phyloP scores from a whole-genome alignment of 306 rosid species.

The Cucumis sativus region Cucumber_9930_V3 NC_026658.2:22637001-22637500 shows the following conservation, averaged over 20 bases:
- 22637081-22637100: slow-evolving; percentile 58
- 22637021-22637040: slow-evolving; percentile 30
- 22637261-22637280: slow-evolving; percentile 19
- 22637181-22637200: slow-evolving; percentile 28
- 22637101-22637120: slow-evolving; percentile 40
- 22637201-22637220: slow-evolving; percentile 26
- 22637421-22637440: slow-evolving; percentile 30
- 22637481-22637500: slow-evolving; percentile 55
- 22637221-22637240: slow-evolving; percentile 9
- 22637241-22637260: slow-evolving; percentile 16
- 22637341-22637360: slow-evolving; percentile 16
- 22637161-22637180: slow-evolving; percentile 31
- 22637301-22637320: slow-evolving; percentile 50
- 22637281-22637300: slow-evolving; percentile 29
- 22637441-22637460: slow-evolving; percentile 18
- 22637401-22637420: slow-evolving; percentile 13
- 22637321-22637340: slow-evolving; percentile 27
- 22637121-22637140: slow-evolving; percentile 37
- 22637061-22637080: slow-evolving; percentile 48
- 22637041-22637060: slow-evolving; percentile 50
- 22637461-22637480: slow-evolving; percentile 42
- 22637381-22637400: slow-evolving; percentile 28
- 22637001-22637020: slow-evolving; percentile 19
- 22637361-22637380: slow-evolving; percentile 21
- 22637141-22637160: slow-evolving; percentile 33